Evolutionary conservation across 345 rosid species (phyloP).

Genomic region (Syzygium grande): DNA sequence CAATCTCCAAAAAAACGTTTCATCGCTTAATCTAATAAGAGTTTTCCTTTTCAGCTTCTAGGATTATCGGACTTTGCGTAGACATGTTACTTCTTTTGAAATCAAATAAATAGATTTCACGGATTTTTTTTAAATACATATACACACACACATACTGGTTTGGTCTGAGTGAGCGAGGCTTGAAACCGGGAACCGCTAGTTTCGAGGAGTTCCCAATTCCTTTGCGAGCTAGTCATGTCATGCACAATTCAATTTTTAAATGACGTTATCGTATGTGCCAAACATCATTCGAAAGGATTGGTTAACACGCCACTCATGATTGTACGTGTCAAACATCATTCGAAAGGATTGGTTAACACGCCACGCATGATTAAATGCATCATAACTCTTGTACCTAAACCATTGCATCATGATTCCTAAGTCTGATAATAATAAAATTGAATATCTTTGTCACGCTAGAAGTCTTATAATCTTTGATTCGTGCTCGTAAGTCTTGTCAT

Average conservation of each 20-base stretch:
- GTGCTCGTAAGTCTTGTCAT: background rate
- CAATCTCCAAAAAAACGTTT: too few species aligned
- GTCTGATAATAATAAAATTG: background rate
- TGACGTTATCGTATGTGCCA: background rate
- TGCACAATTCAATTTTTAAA: background rate
- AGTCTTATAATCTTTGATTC: background rate
- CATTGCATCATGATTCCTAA: background rate
- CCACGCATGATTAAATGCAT: background rate
- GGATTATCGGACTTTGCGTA: too few species aligned
- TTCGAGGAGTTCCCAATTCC: too few species aligned
- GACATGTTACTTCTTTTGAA: too few species aligned
- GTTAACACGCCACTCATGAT: rapidly evolving
- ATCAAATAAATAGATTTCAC: too few species aligned
- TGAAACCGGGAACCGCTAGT: too few species aligned
- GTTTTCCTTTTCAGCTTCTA: too few species aligned
- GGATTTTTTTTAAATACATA: too few species aligned
- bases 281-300: background rate
- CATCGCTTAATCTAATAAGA: too few species aligned
- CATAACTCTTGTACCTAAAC: too few species aligned
- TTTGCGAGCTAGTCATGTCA: background rate
- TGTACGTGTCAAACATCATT: background rate
- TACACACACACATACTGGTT: too few species aligned
- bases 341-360: rapidly evolving
- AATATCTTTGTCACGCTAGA: background rate
- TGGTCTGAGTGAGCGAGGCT: too few species aligned